phyloP scores from a whole-genome alignment of 441 rosid species.

The Melastoma candidum region DNA sequence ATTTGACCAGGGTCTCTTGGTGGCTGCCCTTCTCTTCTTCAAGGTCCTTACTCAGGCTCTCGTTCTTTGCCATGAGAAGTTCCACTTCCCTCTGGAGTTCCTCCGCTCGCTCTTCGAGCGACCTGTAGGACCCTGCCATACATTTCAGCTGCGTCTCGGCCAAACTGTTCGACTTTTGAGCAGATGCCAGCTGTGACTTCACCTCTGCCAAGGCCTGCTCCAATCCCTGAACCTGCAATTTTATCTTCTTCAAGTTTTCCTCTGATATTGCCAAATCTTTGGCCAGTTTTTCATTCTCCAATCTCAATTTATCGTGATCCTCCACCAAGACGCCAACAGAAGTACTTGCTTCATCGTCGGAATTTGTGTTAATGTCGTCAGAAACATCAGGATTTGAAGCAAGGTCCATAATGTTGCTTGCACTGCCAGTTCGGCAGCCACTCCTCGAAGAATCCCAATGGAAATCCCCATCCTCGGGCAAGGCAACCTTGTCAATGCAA shows the following conservation, averaged over 20 bases:
- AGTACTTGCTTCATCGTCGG: conserved; percentile 17
- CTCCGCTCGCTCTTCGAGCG: conserved; percentile 27
- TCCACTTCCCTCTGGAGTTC: conserved; percentile 32
- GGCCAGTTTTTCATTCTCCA: conserved; percentile 27
- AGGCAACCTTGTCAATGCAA: conserved; percentile 27
- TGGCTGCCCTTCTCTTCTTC: conserved; percentile 27
- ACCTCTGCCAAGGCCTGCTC: conserved; percentile 28
- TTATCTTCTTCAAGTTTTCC: conserved; percentile 26
- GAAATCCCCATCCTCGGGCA: conserved; percentile 22
- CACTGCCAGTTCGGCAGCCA: conserved; percentile 6
- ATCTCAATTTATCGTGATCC: conserved; percentile 30
- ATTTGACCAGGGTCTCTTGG: conserved; percentile 30
- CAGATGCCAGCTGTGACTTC: conserved; percentile 25
- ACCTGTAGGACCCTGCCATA: conserved; percentile 46
- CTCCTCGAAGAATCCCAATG: conserved; percentile 17
- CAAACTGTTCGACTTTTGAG: conserved; percentile 27
- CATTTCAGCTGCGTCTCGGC: conserved; percentile 53
- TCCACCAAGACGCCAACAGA: conserved; percentile 18
- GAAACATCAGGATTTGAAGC: conserved; percentile 22
- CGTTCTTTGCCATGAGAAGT: conserved; percentile 25
- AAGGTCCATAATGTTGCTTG: conserved; percentile 9
- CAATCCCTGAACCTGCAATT: conserved; percentile 24
- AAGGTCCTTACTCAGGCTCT: conserved; percentile 25
- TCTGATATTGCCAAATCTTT: conserved; percentile 23
- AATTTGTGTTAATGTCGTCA: conserved; percentile 14